Evolutionary conservation across 2,329 filamentous ascomycete genomes (phyloP), one percentile per base, ranked within the genome.

Genomic region (Huntiella moniliformis): DNA sequence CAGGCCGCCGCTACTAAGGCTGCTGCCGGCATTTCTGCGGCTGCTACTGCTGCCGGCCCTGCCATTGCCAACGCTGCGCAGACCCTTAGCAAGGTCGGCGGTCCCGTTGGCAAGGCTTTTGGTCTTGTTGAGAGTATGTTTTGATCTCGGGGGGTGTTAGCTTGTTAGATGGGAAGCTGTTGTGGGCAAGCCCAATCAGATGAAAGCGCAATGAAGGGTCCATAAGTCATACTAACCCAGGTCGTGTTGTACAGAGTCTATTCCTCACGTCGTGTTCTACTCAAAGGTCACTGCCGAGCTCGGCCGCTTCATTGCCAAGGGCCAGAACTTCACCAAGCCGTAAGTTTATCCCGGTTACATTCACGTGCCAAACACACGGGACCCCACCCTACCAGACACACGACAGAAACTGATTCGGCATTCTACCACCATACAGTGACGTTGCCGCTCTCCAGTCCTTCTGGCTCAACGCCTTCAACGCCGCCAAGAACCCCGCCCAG

Each of bases 261-360:
- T 87, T 55, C 91, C 91, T 55, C 78, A 79, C 52, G 79, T 86
- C 53, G 61, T 92, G 61, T 95, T 95, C 76, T 98, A 96, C 72
- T 78, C 80, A 58, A 82, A 78, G 63, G 88, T 96, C 60, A 82
- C 73, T 56, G 67, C 87, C 53, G 91, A 98, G 71, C 71, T 96
- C 51, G 74, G 73, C 61, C 93, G 83, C 73, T 73, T 95, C 55
- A 76, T 96, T 54, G 85, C 86, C 70, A 75, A 77, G 57, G 79
- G 77, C 63, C 86, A 88, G 66, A 83, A 82, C 68, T 95, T 98
- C 86, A 70, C 73, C 60, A 86, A 85, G 66, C 91, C 91, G 91
- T 98, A 82, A 77, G 87, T 70, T 28, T 28, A 28, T 8, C 31
- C 43, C 35, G 45, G 44, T 48, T 50, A 45, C 50, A 45, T n/a